phyloP scores from a whole-genome alignment of 345 rosid species.

The Acer saccharum region DNA sequence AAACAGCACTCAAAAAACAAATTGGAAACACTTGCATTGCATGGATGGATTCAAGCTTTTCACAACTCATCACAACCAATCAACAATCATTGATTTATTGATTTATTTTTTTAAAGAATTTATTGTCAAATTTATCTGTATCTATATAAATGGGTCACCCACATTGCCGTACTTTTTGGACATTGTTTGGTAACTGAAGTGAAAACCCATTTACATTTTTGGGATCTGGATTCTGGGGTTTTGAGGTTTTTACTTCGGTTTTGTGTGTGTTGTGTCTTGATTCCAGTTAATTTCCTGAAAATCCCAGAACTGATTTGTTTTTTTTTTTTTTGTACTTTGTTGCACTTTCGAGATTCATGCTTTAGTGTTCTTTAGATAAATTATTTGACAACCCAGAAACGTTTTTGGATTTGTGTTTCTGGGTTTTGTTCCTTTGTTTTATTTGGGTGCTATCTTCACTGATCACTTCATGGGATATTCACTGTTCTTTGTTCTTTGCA shows the following conservation, averaged over 20 bases:
- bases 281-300: neutral
- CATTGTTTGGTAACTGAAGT: neutral
- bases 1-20: neutral
- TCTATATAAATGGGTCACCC: neutral
- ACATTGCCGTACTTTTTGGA: neutral
- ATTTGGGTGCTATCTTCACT: conserved; percentile 15
- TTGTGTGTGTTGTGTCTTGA: neutral
- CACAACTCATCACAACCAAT: conserved; percentile 27
- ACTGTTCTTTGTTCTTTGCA: conserved; percentile 15
- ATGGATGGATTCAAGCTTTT: conserved; percentile 6
- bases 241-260: neutral
- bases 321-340: neutral
- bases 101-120: neutral
- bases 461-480: conserved; percentile 39
- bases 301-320: neutral
- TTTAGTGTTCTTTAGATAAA: conserved; percentile 6
- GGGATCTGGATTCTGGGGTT: conserved; percentile 20
- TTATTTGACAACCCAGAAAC: conserved; percentile 21
- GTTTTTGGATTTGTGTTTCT: conserved; percentile 26
- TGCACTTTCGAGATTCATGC: neutral
- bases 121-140: no score
- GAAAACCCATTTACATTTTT: conserved; percentile 22
- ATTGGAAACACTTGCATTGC: neutral
- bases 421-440: conserved; percentile 24
- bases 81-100: conserved; percentile 1